Conservation (phyloP, 805 yeast species). For the Maudiozyma pseudohumilis region DNA sequence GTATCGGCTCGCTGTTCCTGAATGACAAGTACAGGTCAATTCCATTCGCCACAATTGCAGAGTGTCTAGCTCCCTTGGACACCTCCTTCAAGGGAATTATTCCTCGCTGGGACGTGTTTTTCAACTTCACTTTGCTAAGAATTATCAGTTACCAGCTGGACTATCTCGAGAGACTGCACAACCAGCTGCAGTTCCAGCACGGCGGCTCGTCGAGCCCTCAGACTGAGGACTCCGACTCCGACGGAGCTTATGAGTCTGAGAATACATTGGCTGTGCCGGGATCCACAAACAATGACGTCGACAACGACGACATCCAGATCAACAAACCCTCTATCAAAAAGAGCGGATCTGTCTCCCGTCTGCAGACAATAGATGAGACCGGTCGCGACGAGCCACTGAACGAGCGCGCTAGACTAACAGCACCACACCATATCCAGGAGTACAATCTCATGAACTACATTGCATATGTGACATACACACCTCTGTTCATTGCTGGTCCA, state of each 20-base stretch:
- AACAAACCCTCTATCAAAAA: slow-evolving; percentile 2
- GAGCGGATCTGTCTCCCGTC: slow-evolving; percentile 6
- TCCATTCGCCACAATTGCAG: slow-evolving; percentile 36
- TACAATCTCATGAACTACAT: slow-evolving; percentile 59
- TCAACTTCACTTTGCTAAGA: slow-evolving; percentile 78
- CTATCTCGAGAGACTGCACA: slow-evolving; percentile 38
- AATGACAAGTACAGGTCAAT: slow-evolving; percentile 58
- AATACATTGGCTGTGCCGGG: too few relatives aligned
- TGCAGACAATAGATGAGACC: slow-evolving; percentile 14
- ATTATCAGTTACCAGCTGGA: slow-evolving; percentile 79
- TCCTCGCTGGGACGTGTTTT: slow-evolving; percentile 91
- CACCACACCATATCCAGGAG: slow-evolving; percentile 49
- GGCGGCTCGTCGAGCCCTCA: neutral
- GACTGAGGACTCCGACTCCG: neutral
- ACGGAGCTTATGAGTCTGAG: too few relatives aligned
- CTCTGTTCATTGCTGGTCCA: slow-evolving; percentile 92
- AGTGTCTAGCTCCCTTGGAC: slow-evolving; percentile 46
- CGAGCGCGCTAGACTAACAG: slow-evolving; percentile 57
- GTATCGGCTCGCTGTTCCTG: slow-evolving; percentile 64
- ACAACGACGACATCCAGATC: neutral
- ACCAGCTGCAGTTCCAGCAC: slow-evolving; percentile 38
- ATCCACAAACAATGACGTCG: neutral
- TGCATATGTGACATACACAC: slow-evolving; percentile 75
- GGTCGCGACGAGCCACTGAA: slow-evolving; percentile 26
- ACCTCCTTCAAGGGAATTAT: slow-evolving; percentile 61